Conservation (phyloP, 2,329 filamentous ascomycete species). For the Alternaria postmessia region DNA sequence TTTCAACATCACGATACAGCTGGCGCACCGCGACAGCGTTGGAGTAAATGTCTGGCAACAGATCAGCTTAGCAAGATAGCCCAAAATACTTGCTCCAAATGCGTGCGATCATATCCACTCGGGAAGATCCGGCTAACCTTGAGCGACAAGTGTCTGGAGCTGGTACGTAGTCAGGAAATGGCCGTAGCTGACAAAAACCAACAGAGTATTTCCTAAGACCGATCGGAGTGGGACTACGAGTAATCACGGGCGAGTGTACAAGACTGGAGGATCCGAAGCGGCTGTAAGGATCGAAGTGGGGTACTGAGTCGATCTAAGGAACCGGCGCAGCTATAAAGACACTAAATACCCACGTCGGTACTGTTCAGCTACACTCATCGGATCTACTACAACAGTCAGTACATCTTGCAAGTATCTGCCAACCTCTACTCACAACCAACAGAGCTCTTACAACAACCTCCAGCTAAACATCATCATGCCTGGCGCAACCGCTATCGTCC, state of each 20-base stretch:
- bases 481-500: slow-evolving; percentile 28
- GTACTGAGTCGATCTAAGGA: slow-evolving; percentile 11
- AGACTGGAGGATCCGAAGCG: slow-evolving; percentile 5
- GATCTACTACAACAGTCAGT: slow-evolving; percentile 4
- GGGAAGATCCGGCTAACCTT: slow-evolving; percentile 2
- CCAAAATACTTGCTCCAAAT: neutral
- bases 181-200: neutral
- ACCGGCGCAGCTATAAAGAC: slow-evolving; percentile 14
- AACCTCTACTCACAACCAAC: neutral
- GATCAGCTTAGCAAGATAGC: neutral
- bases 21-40: neutral
- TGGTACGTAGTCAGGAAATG: neutral
- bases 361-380: neutral
- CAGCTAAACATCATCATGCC: slow-evolving; percentile 22
- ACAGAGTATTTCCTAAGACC: neutral
- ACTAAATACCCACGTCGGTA: slow-evolving; percentile 3
- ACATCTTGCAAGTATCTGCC: neutral
- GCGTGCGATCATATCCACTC: neutral
- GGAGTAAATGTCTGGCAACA: neutral
- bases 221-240: neutral
- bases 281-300: slow-evolving; percentile 27
- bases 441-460: neutral
- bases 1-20: neutral
- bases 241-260: slow-evolving; percentile 1
- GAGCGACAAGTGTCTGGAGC: neutral